Conservation (phyloP, 768 basidiomycete genomes). For the Gloeopeniophorella convolvens region DNA sequence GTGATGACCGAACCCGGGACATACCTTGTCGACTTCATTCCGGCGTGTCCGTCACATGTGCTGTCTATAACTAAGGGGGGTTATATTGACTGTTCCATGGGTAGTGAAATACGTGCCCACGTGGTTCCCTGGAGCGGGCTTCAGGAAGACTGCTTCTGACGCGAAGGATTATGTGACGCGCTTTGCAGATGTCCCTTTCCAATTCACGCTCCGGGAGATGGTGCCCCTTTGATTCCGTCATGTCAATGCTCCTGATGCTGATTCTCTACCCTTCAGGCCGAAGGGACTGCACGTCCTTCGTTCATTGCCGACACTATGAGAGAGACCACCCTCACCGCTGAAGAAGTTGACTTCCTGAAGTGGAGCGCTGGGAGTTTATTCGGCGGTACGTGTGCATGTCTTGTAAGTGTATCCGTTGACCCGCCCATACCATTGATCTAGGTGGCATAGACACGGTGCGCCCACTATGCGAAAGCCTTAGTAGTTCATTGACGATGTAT, state of each 20-base stretch:
- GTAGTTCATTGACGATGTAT: neutral
- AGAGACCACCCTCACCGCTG: neutral
- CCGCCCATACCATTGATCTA: neutral
- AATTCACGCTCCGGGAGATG: constrained; percentile 5
- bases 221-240: neutral
- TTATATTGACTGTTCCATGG: no score
- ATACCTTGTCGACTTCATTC: no score
- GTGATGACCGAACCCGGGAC: no score
- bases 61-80: no score
- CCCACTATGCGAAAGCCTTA: neutral
- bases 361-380: constrained; percentile 21
- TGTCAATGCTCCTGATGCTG: neutral
- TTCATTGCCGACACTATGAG: constrained; percentile 16
- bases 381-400: no score
- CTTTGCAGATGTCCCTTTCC: constrained; percentile 1
- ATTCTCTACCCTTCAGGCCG: constrained; percentile 9
- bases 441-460: constrained; percentile 19
- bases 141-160: constrained; percentile 18
- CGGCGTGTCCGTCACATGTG: no score
- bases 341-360: constrained; percentile 19
- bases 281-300: constrained; percentile 20
- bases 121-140: constrained; percentile 26
- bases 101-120: no score
- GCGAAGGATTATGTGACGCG: neutral
- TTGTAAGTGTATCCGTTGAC: neutral